phyloP scores from a whole-genome alignment of 2,329 filamentous ascomycete species.

The Ascochyta rabiei region DNA sequence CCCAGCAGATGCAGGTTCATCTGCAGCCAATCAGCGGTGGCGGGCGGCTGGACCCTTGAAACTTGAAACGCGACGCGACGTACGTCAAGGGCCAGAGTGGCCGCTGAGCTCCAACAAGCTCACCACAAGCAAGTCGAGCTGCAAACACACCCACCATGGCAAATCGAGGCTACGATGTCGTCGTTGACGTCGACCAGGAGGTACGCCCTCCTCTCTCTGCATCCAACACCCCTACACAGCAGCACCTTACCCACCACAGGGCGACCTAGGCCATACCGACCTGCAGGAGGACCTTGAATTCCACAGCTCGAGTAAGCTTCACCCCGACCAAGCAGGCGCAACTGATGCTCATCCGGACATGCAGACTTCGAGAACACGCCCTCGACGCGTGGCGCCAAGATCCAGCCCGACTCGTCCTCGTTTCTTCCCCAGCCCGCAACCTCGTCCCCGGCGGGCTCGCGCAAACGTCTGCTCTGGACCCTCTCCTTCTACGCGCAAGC shows the following conservation, averaged over 20 bases:
- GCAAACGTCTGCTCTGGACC: conserved; percentile 89
- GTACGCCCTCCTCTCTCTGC: conserved; percentile 54
- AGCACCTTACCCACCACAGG: conserved; percentile 60
- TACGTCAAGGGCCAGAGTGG: conserved; percentile 42
- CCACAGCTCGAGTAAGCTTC: conserved; percentile 76
- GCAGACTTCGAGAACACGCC: conserved; percentile 70
- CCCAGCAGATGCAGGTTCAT: neutral
- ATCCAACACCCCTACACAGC: neutral
- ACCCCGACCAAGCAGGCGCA: neutral
- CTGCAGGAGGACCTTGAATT: conserved; percentile 99
- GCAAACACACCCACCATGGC: conserved; percentile 61
- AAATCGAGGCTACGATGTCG: conserved; percentile 92
- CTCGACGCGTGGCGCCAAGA: conserved; percentile 56
- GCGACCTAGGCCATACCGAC: conserved; percentile 96
- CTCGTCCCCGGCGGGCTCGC: conserved; percentile 32
- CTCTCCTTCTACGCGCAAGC: conserved; percentile 95
- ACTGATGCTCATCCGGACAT: neutral
- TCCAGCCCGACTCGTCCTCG: conserved; percentile 51
- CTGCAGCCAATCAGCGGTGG: conserved; percentile 17
- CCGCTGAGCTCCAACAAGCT: conserved; percentile 37
- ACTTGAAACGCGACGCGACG: conserved; percentile 29
- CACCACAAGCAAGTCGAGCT: conserved; percentile 17
- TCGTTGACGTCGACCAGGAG: conserved; percentile 97
- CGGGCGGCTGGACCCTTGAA: conserved; percentile 14
- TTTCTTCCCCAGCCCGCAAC: conserved; percentile 46